A percentile compares a stretch with the other conserved stretches of the same genome.
Evolutionary conservation across 345 rosid genomes (phyloP).

Genomic region (Zanthoxylum bungeanum): DNA sequence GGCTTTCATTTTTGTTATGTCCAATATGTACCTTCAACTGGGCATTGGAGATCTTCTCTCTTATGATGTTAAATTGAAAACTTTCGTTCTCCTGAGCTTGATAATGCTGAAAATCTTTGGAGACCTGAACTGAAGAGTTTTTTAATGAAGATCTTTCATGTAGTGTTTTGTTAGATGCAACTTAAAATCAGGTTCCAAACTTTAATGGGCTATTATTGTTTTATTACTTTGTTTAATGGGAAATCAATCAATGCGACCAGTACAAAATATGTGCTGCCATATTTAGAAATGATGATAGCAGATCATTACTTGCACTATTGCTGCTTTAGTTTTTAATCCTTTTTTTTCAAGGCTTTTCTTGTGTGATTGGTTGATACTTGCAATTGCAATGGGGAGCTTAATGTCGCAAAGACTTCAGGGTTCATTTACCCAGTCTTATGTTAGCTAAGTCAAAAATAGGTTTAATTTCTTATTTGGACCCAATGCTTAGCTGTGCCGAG

Average conservation of each 20-base stretch:
- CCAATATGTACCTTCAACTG: neutral
- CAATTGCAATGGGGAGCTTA: neutral
- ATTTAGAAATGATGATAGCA: neutral
- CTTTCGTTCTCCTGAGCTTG: constrained; percentile 57
- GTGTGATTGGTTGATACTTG: neutral
- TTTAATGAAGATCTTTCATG: constrained; percentile 2
- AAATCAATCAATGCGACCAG: neutral
- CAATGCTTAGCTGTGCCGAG: too few relatives aligned
- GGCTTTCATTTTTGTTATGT: neutral
- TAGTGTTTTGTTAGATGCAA: neutral
- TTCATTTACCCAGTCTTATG: neutral
- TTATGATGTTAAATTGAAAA: constrained; percentile 34
- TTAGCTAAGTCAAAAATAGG: neutral
- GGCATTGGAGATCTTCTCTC: constrained; percentile 18
- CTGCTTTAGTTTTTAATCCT: neutral
- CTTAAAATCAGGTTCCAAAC: neutral
- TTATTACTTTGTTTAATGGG: neutral
- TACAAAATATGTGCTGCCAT: neutral
- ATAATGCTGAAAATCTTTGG: constrained; percentile 33
- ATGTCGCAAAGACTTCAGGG: neutral
- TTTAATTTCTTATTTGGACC: too few relatives aligned
- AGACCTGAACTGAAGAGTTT: constrained; percentile 51
- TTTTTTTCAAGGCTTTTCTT: neutral
- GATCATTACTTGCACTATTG: neutral
- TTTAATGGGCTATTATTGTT: neutral